Base-by-base conservation (phyloP, 75 land plant species). In the Selaginella tamariscina region DNA sequence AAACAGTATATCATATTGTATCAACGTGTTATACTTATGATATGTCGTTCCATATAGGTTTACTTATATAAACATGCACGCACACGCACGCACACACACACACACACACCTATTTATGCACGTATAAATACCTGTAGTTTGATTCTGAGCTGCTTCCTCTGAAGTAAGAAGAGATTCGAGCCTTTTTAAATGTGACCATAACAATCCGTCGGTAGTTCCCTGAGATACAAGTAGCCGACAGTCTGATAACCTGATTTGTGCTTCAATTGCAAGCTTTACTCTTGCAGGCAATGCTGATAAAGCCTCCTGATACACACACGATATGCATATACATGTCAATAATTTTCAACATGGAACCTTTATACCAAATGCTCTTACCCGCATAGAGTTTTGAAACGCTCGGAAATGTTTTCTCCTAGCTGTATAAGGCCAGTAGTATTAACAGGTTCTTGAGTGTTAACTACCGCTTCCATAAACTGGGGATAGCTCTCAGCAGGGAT, bases 201-300 rank as follows among this genome's bases (percentile, higher is more conserved):
- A 84, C 22, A 81, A 79, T 33, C 77, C 78, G 56, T 80, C 67
- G 9, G 84, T 67, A 68, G 77, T 60, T 32, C 81, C 84, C 76
- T 72, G 74, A 24, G 81, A 32, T 27, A 73, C 66, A 31, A 92
- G 80, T 29, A 83, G 79, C 68, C 72, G 85, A 57, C 88, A 74
- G 68, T 88, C 97, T 54, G 79, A 78, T 27, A 88, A 78, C 32
- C 94, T 77, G 24, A 81, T 69, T 27, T 88, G 89, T 81, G 81
- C 67, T 65, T 76, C 75, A 65, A 71, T 44, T 24, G 78, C 78
- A 33, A 76, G 66, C 22, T 65, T 63, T 9, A 74, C 15, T 39
- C 54, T 49, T 27, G 26, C 30, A 1, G 73, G 72, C 27, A 74
- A 39, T 39, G 49, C 15, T 15, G 15, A 5, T 15, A 39, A 39